These are phyloP conservation scores for Sugiyamaella grinbergsii DNA, from an alignment of 1,139 yeast genomes.

Conservation along the genomic window DNA sequence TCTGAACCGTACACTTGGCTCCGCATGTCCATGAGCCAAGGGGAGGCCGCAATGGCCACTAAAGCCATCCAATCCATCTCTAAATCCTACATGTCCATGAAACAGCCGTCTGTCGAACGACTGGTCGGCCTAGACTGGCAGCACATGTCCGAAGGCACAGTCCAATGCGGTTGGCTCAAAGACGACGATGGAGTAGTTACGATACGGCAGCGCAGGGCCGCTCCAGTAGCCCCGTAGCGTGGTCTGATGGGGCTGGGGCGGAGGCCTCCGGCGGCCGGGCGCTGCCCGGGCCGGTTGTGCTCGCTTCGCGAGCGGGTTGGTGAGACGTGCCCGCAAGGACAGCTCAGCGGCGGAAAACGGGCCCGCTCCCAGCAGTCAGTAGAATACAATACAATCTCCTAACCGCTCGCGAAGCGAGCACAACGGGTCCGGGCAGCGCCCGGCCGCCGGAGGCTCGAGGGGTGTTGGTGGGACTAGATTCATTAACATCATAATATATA, in stretches of 20 bases:
- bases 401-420: too few species aligned
- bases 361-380: too few species aligned
- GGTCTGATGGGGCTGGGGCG: too few species aligned
- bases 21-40: conserved; percentile 21
- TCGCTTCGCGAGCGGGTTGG: too few species aligned
- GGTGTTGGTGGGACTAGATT: background rate
- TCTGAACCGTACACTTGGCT: conserved; percentile 22
- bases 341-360: too few species aligned
- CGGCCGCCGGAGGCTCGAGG: too few species aligned
- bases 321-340: too few species aligned
- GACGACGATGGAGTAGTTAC: background rate
- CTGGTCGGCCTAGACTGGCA: conserved; percentile 26
- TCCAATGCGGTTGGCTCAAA: conserved; percentile 10
- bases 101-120: conserved; percentile 21
- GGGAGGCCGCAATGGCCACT: conserved; percentile 15
- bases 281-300: conserved; percentile 8
- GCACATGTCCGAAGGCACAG: background rate
- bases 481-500: background rate
- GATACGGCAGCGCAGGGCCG: conserved; percentile 11
- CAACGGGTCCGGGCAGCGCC: too few species aligned
- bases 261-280: conserved; percentile 16
- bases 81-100: conserved; percentile 27
- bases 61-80: conserved; percentile 24
- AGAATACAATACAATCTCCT: too few species aligned
- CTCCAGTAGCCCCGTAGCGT: background rate